A percentile compares a stretch with the other conserved stretches of the same genome.
Evolutionary conservation across 176 grass and related monocot species (phyloP).

Genomic region (Oryza meyeriana): DNA sequence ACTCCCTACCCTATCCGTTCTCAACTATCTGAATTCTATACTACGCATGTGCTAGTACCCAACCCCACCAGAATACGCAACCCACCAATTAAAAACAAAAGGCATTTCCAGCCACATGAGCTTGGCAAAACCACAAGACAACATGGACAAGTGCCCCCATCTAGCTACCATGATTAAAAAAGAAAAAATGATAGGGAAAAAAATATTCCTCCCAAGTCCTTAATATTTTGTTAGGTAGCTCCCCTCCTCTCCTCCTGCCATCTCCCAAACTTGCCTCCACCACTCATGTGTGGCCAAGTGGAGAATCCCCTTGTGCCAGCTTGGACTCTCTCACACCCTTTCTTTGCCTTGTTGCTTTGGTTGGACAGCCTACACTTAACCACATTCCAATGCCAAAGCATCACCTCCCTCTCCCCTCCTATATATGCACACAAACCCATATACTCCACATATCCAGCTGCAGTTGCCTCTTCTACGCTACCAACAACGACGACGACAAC

Average conservation of each 20-base stretch:
- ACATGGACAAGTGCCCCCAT: slow-evolving; percentile 20
- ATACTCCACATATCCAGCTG: slow-evolving; percentile 32
- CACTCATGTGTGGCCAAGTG: slow-evolving; percentile 29
- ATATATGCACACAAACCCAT: slow-evolving; percentile 30
- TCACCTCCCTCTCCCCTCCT: background rate
- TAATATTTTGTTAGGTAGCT: slow-evolving; percentile 1
- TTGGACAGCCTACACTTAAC: slow-evolving; percentile 35
- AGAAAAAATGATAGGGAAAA: background rate
- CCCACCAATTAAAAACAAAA: background rate
- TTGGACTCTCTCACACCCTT: slow-evolving; percentile 32
- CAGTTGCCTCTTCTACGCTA: background rate
- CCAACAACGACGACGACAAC: background rate
- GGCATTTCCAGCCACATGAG: slow-evolving; percentile 24
- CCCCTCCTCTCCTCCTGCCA: background rate
- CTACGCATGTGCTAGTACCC: background rate
- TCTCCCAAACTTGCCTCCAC: background rate
- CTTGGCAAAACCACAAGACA: slow-evolving; percentile 25
- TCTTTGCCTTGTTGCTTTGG: slow-evolving; percentile 31
- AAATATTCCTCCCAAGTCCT: background rate
- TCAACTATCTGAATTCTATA: background rate
- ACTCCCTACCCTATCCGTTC: background rate
- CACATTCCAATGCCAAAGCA: slow-evolving; percentile 13
- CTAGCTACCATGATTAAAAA: background rate
- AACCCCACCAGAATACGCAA: background rate
- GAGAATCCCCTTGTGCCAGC: slow-evolving; percentile 33